These are phyloP conservation scores for Zostera marina DNA, from an alignment of 116 monocot species.

Conservation along the genomic window DNA sequence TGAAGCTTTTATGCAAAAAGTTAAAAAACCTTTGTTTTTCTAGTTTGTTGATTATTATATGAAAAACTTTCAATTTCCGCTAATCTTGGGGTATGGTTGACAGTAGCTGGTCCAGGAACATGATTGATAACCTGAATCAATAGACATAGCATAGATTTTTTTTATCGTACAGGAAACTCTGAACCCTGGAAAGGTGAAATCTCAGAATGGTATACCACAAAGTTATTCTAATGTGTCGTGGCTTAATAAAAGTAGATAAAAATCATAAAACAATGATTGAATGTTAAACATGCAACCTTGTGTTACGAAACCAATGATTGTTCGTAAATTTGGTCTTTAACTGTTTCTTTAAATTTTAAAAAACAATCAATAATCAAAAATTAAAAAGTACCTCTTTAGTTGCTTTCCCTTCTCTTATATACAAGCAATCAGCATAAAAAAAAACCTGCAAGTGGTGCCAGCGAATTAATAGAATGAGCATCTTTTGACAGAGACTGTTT, in stretches of 20 bases:
- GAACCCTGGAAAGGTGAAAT: too few relatives aligned
- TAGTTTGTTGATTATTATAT: not conserved
- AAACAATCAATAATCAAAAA: not conserved
- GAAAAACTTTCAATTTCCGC: not conserved
- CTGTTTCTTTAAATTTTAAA: not conserved
- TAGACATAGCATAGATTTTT: not conserved
- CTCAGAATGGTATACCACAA: too few relatives aligned
- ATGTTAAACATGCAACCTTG: not conserved
- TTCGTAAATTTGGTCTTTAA: not conserved
- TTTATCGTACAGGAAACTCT: too few relatives aligned
- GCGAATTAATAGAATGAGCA: not conserved
- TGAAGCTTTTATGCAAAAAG: not conserved
- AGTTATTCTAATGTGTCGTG: too few relatives aligned
- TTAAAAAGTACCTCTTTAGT: constrained; percentile 27
- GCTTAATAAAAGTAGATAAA: too few relatives aligned
- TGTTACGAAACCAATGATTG: not conserved
- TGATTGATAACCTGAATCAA: not conserved
- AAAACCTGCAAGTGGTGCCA: constrained; percentile 37
- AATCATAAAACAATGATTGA: too few relatives aligned
- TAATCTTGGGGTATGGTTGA: not conserved
- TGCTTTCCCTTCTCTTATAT: constrained; percentile 23
- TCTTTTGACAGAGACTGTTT: not conserved
- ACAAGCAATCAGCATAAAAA: constrained; percentile 48
- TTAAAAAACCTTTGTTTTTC: constrained; percentile 1
- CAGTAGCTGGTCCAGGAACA: not conserved